phyloP scores from a whole-genome alignment of 441 rosid genomes.

The Populus trichocarpa region DNA sequence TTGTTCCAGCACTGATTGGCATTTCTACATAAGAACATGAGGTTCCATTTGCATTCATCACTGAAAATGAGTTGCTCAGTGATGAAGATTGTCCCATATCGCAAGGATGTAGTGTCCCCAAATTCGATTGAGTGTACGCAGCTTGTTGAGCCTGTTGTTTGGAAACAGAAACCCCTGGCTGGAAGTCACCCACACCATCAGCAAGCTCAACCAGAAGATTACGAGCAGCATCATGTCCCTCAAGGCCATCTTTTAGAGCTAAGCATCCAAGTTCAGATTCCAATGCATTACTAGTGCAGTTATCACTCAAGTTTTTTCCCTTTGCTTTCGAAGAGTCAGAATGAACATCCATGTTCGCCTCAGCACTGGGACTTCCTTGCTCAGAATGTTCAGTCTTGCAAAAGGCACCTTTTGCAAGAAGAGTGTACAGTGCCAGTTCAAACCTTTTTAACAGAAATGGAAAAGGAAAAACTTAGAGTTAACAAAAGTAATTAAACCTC shows the following conservation, averaged over 20 bases:
- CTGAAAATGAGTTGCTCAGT: slow-evolving; percentile 34
- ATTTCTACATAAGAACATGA: slow-evolving; percentile 47
- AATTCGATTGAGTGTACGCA: slow-evolving; percentile 34
- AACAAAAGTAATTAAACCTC: slow-evolving; percentile 5
- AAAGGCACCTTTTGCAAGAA: slow-evolving; percentile 67
- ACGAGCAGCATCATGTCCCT: slow-evolving; percentile 34
- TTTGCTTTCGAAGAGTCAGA: slow-evolving; percentile 50
- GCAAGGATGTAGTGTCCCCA: slow-evolving; percentile 34
- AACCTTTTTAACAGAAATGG: slow-evolving; percentile 47
- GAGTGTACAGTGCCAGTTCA: slow-evolving; percentile 76
- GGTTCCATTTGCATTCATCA: slow-evolving; percentile 39
- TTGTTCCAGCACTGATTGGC: slow-evolving; percentile 35
- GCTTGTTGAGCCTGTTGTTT: slow-evolving; percentile 41
- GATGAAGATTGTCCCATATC: slow-evolving; percentile 39
- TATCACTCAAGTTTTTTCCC: slow-evolving; percentile 48
- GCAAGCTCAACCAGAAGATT: slow-evolving; percentile 49
- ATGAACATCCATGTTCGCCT: slow-evolving; percentile 38
- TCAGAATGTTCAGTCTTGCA: slow-evolving; percentile 55
- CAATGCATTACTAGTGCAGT: slow-evolving; percentile 41
- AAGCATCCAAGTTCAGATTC: slow-evolving; percentile 55
- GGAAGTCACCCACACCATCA: slow-evolving; percentile 51
- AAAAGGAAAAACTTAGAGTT: slow-evolving; percentile 13
- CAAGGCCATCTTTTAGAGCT: slow-evolving; percentile 45
- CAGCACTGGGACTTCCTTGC: slow-evolving; percentile 49
- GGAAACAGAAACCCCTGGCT: slow-evolving; percentile 46